These are phyloP conservation scores for Gamsiella multidivaricata DNA, from an alignment of 192 early-diverging fungal genomes.

Conservation along the genomic window DNA sequence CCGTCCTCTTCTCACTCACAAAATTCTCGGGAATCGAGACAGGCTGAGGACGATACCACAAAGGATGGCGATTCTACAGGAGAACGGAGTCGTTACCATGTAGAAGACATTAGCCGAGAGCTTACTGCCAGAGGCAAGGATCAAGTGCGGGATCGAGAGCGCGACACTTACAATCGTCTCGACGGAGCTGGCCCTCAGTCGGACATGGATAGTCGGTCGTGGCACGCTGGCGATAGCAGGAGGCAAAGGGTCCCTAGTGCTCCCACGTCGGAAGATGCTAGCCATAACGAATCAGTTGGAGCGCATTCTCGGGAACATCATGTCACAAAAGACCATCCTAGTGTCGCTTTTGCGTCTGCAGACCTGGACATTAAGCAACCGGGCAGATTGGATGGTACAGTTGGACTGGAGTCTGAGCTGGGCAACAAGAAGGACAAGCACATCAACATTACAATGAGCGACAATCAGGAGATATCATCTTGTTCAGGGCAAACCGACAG, in stretches of 20 bases:
- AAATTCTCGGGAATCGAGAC: slow-evolving; percentile 1
- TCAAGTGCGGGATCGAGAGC: slow-evolving; percentile 17
- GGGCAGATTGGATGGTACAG: no score
- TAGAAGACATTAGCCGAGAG: background rate
- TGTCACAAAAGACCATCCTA: slow-evolving; percentile 9
- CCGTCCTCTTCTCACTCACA: background rate
- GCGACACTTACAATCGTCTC: background rate
- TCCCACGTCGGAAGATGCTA: slow-evolving; percentile 3
- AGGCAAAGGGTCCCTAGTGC: slow-evolving; percentile 29
- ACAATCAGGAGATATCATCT: no score
- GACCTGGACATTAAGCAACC: no score
- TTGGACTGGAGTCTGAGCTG: no score
- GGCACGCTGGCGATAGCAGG: background rate
- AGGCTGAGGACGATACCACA: background rate
- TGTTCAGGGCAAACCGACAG: no score
- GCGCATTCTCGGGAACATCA: slow-evolving; percentile 3
- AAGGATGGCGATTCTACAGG: background rate
- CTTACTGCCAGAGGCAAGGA: background rate
- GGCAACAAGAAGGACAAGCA: no score
- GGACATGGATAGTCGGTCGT: slow-evolving; percentile 5
- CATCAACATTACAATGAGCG: no score
- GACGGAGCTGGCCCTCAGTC: slow-evolving; percentile 19
- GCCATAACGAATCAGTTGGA: slow-evolving; percentile 1
- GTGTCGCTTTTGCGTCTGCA: background rate
- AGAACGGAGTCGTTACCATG: background rate